Evolutionary conservation across 768 basidiomycete genomes (phyloP).

Genomic region (Mycena vulgaris): DNA sequence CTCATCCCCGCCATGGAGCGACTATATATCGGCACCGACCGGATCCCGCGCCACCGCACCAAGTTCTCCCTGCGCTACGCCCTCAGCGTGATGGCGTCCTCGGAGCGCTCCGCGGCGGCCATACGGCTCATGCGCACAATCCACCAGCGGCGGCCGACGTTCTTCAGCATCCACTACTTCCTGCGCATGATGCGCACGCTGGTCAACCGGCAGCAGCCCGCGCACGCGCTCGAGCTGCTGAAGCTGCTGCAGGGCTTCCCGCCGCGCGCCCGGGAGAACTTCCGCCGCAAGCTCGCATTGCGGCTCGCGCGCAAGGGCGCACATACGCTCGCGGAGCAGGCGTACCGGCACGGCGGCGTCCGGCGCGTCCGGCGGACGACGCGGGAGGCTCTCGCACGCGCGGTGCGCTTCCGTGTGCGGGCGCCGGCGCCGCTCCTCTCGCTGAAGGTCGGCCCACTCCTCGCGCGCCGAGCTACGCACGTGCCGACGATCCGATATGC

Average conservation of each 20-base stretch:
- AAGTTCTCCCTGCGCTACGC: conserved; percentile 67
- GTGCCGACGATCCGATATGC: conserved; percentile 50
- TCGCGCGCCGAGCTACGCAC: conserved; percentile 44
- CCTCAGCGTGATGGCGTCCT: conserved; percentile 56
- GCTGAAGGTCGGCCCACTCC: conserved; percentile 42
- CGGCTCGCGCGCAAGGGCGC: conserved; percentile 52
- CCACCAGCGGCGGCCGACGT: conserved; percentile 48
- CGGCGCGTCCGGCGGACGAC: conserved; percentile 31
- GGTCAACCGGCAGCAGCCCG: conserved; percentile 57
- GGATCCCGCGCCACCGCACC: conserved; percentile 46
- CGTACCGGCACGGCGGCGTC: conserved; percentile 33
- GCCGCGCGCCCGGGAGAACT: conserved; percentile 41
- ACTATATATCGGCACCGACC: conserved; percentile 50
- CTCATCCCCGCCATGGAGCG: conserved; percentile 54
- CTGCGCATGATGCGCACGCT: conserved; percentile 58
- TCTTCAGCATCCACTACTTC: conserved; percentile 59
- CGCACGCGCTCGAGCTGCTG: conserved; percentile 52
- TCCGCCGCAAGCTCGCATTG: conserved; percentile 51
- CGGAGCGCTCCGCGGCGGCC: conserved; percentile 53
- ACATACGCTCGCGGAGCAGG: conserved; percentile 43
- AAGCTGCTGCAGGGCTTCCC: conserved; percentile 39
- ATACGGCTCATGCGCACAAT: conserved; percentile 60
- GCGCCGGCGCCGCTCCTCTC: conserved; percentile 37
- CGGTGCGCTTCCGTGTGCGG: conserved; percentile 44
- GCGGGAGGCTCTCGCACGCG: conserved; percentile 44